Evolutionary conservation across 139 green algal genomes (phyloP).

Genomic region (Coelastrella sp.): DNA sequence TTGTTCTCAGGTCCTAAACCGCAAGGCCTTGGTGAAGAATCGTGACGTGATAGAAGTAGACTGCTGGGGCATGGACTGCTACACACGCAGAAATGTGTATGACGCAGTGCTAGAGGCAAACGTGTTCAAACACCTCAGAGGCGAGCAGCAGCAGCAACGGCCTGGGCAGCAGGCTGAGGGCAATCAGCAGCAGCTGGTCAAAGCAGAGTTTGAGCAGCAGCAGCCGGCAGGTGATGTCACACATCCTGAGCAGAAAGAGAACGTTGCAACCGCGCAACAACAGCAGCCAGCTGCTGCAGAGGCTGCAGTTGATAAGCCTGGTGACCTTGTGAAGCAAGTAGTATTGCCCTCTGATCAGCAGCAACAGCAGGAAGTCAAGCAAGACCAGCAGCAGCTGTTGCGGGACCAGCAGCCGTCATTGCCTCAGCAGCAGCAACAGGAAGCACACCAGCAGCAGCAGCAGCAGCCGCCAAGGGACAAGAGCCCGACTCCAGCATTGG

Average conservation of each 20-base stretch:
- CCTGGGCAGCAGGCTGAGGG: conserved; percentile 1
- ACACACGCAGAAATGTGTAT: conserved; percentile 84
- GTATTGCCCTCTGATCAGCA: background rate
- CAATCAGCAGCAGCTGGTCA: conserved; percentile 17
- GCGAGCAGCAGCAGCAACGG: conserved; percentile 11
- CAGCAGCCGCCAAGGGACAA: background rate
- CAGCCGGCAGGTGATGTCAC: background rate
- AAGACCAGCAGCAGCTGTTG: too few relatives aligned
- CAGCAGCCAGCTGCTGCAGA: background rate
- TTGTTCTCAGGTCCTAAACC: conserved; percentile 5
- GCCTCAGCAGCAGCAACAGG: conserved; percentile 22
- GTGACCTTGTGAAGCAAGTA: background rate
- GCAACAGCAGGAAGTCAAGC: too few relatives aligned
- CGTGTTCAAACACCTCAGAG: conserved; percentile 55
- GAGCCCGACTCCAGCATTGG: background rate
- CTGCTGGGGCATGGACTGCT: conserved; percentile 91
- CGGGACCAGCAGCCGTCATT: background rate
- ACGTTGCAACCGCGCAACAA: background rate
- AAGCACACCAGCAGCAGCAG: background rate
- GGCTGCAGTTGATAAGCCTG: background rate
- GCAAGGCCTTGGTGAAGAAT: conserved; percentile 40
- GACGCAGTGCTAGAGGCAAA: conserved; percentile 65
- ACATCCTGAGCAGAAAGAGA: background rate
- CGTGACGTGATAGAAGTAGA: conserved; percentile 81
- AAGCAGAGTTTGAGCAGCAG: conserved; percentile 10